Base-by-base conservation (phyloP, 495 filamentous ascomycete species). In the Tetracladium marchalianum region DNA sequence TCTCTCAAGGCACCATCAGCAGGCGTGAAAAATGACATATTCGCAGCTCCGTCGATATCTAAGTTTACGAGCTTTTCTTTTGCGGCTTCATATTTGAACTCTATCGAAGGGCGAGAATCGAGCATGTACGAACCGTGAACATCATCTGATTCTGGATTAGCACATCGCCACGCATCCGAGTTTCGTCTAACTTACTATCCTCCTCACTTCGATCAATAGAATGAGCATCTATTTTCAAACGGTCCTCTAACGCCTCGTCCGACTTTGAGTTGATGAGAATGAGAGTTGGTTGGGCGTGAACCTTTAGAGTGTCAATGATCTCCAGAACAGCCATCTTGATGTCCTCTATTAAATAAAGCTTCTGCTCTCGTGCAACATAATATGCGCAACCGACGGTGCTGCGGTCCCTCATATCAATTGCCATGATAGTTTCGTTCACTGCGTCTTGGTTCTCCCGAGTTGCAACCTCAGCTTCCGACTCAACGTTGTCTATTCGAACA, bases 371-470 rank as follows among this genome's bases (percentile, higher is more conserved):
- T 3, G 80, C 81, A 16, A 82, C 69, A 62, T 90, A 98, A 62
- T 92, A 95, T 18, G 85, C 81, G 59, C 90, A 97, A 5, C 92
- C 92, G 11, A 97, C 70, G 0, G 76, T 84, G 0, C 76, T 81
- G 11, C 77, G 67, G 16, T 84, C 78, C 44, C 73, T 77, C 57
- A 87, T 70, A 46, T 96, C 86, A 22, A 96, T 67, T 1, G 86
- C 89, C 76, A 89, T 87, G 47, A 97, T 79, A 31, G 92, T 68
- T 61, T 94, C 87, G 49, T 78, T 76, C 17, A 84, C 60, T 1
- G 69, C 70, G 50, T 94, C 86, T 4, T 66, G 66, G 41, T 75
- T 69, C 27, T 71, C 66, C 5, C 59, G 45, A 22, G 24, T 33
- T 13, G 51, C 47, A 32, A 63, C 58, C 22, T 65, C 64, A 8